Conservation (phyloP, 2,329 filamentous ascomycete species). For the Penicillium sp. region DNA sequence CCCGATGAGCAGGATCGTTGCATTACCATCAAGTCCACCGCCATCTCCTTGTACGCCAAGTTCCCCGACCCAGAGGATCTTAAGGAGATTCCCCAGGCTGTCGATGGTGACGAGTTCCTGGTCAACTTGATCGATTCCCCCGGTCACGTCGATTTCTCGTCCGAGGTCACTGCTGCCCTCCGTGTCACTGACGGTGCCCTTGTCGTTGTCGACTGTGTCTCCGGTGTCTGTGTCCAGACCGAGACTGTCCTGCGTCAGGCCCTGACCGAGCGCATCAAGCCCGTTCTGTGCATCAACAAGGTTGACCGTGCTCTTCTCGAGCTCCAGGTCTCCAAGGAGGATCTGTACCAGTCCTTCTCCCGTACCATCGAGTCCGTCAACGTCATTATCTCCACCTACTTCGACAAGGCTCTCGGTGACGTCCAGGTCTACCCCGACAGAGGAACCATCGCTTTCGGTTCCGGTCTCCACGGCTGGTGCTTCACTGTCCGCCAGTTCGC, state of each 20-base stretch:
- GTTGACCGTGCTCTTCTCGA: constrained; percentile 99
- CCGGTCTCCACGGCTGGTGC: constrained; percentile 99
- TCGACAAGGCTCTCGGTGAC: constrained; percentile 94
- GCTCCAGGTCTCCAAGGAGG: constrained; percentile 97
- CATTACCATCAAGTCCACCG: constrained; percentile 99
- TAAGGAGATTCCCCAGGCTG: constrained; percentile 89
- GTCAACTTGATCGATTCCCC: constrained; percentile 99
- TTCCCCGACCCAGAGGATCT: constrained; percentile 79
- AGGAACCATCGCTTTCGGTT: constrained; percentile 98
- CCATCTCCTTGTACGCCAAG: constrained; percentile 94
- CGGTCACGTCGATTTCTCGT: constrained; percentile 99
- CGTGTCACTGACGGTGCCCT: constrained; percentile 99
- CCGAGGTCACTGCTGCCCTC: constrained; percentile 97
- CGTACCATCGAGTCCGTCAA: constrained; percentile 99
- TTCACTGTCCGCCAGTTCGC: constrained; percentile 99
- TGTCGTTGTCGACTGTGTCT: constrained; percentile 98
- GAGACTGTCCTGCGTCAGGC: constrained; percentile 99
- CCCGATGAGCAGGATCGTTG: constrained; percentile 98
- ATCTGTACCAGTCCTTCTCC: constrained; percentile 99
- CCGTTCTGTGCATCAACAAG: constrained; percentile 99
- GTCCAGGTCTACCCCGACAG: constrained; percentile 98
- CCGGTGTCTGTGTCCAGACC: constrained; percentile 99
- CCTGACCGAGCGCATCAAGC: constrained; percentile 99
- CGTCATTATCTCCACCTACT: constrained; percentile 99
- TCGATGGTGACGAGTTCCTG: constrained; percentile 93